Conservation (phyloP, 2,329 filamentous ascomycete genomes). For the Phialophora chinensis region DNA sequence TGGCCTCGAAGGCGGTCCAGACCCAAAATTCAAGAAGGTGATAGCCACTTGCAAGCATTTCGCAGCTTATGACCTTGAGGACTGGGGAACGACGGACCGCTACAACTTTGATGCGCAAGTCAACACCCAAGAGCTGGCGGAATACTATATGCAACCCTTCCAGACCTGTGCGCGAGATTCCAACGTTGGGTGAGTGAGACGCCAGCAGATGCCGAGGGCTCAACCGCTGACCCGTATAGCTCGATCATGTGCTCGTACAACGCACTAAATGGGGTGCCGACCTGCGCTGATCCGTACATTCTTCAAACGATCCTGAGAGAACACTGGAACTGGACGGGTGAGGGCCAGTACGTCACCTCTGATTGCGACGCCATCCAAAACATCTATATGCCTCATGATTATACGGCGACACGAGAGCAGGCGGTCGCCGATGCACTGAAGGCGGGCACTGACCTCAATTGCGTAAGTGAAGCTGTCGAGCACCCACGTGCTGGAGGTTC, state of each 20-base stretch:
- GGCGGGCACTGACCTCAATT: constrained; percentile 62
- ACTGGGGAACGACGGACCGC: constrained; percentile 52
- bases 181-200: constrained; percentile 42
- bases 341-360: constrained; percentile 67
- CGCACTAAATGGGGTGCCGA: constrained; percentile 68
- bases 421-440: constrained; percentile 57
- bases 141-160: constrained; percentile 72
- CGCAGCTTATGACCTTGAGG: constrained; percentile 64
- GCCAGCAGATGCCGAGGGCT: neutral
- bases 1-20: constrained; percentile 58
- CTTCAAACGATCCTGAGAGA: constrained; percentile 68
- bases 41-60: constrained; percentile 67
- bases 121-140: constrained; percentile 64
- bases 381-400: constrained; percentile 63
- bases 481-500: neutral
- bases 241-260: constrained; percentile 71
- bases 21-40: constrained; percentile 52
- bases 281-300: constrained; percentile 68
- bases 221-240: constrained; percentile 46
- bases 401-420: constrained; percentile 48
- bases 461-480: constrained; percentile 37
- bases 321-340: constrained; percentile 67
- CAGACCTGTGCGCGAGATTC: constrained; percentile 66
- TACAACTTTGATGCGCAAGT: constrained; percentile 63
- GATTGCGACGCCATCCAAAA: constrained; percentile 70